These are phyloP conservation scores for Emiliania huxleyi DNA, from an alignment of 78 protist species.

Conservation along the genomic window DNA sequence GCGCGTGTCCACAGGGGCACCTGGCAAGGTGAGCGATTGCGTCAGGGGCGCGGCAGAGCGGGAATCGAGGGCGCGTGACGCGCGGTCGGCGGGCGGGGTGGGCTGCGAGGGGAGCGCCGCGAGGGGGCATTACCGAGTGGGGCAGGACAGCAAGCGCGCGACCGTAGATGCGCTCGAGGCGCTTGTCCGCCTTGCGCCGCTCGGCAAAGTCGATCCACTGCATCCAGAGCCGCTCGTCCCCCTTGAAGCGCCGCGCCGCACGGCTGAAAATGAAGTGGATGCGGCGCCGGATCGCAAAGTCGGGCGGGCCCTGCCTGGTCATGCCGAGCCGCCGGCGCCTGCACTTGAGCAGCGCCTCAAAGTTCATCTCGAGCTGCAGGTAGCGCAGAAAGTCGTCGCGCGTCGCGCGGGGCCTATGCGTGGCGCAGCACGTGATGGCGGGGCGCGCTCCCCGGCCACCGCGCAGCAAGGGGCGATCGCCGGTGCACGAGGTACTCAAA, in stretches of 20 bases:
- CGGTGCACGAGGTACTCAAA: not conserved
- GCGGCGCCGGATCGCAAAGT: slow-evolving; percentile 22
- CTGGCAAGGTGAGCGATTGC: too few relatives aligned
- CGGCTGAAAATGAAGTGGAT: slow-evolving; percentile 48
- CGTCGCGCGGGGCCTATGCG: not conserved
- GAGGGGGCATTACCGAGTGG: too few relatives aligned
- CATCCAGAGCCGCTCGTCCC: slow-evolving; percentile 54
- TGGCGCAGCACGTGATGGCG: not conserved
- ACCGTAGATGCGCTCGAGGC: slow-evolving; percentile 16
- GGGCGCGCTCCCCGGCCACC: not conserved
- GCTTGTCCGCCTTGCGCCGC: not conserved
- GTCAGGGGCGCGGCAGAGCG: too few relatives aligned
- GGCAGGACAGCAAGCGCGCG: slow-evolving; percentile 49
- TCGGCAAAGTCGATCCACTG: slow-evolving; percentile 33
- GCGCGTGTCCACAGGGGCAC: slow-evolving; percentile 55
- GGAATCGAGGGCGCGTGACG: too few relatives aligned
- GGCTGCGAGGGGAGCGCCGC: too few relatives aligned
- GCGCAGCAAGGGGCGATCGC: not conserved
- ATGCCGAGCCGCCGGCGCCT: slow-evolving; percentile 38
- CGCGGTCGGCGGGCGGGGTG: too few relatives aligned
- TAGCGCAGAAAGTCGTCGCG: not conserved
- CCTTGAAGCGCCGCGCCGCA: slow-evolving; percentile 26
- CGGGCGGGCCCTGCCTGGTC: not conserved
- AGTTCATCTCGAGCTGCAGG: slow-evolving; percentile 32
- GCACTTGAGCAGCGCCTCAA: slow-evolving; percentile 12